A percentile compares a stretch with the other conserved stretches of the same genome.
Evolutionary conservation across 345 rosid species (phyloP).

Genomic region (Viola odorata): DNA sequence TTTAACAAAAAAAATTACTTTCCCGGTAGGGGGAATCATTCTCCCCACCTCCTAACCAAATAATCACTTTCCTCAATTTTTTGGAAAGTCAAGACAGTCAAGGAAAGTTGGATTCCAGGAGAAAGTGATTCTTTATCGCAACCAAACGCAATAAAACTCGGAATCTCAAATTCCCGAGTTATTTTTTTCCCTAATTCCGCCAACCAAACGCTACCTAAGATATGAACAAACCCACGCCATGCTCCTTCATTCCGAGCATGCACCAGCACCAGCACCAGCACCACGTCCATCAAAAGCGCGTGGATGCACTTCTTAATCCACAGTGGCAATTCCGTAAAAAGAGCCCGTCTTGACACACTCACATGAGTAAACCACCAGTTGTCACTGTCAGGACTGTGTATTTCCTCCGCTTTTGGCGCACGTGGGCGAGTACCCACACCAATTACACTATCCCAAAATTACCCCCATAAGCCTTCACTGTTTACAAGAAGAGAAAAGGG

Average conservation of each 20-base stretch:
- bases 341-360: background rate
- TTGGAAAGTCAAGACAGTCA: no score
- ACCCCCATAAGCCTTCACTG: slow-evolving; percentile 1
- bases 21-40: no score
- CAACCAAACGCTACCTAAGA: no score
- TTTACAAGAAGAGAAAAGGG: background rate
- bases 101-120: no score
- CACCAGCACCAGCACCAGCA: no score
- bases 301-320: background rate
- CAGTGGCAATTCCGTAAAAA: slow-evolving; percentile 10
- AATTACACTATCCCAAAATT: background rate
- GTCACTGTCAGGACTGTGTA: background rate
- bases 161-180: no score
- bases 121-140: no score
- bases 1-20: no score
- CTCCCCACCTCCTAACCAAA: no score
- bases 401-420: slow-evolving; percentile 9
- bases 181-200: no score
- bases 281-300: background rate
- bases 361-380: background rate
- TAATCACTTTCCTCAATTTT: no score
- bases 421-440: slow-evolving; percentile 7
- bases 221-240: background rate
- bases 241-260: background rate
- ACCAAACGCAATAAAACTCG: no score